A percentile compares a stretch with the other conserved stretches of the same genome.
phyloP scores from a whole-genome alignment of 192 early-diverging fungal species.

The Backusella tarrabulga region DNA sequence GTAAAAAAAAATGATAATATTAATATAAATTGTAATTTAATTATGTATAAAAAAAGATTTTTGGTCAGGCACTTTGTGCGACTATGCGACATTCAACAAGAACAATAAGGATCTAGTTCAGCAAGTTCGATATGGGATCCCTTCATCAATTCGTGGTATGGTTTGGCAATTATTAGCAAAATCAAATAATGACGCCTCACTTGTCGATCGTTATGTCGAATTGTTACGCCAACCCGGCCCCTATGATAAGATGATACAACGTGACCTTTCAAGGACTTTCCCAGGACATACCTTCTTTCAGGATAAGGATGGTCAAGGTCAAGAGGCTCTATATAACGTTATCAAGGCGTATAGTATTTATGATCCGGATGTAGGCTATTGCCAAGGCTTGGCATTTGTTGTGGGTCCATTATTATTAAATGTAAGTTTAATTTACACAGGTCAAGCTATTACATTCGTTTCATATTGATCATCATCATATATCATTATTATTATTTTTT shows the following conservation, averaged over 20 bases:
- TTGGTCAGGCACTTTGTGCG: constrained; percentile 85
- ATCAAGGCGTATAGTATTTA: constrained; percentile 90
- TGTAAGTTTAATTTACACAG: constrained; percentile 44
- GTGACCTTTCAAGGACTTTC: constrained; percentile 93
- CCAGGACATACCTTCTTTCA: constrained; percentile 85
- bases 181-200: constrained; percentile 62
- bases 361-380: constrained; percentile 96
- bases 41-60: constrained; percentile 60
- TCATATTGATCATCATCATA: neutral
- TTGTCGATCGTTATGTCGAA: constrained; percentile 72
- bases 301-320: constrained; percentile 78
- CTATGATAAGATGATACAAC: constrained; percentile 90
- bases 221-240: constrained; percentile 61
- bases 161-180: constrained; percentile 92
- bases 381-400: constrained; percentile 96
- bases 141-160: constrained; percentile 84
- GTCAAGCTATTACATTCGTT: neutral
- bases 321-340: constrained; percentile 88
- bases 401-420: constrained; percentile 90
- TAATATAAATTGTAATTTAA: neutral
- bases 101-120: constrained; percentile 67
- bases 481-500: neutral
- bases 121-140: constrained; percentile 85
- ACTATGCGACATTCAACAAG: constrained; percentile 81
- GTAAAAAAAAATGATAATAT: neutral